These are phyloP conservation scores for Moniliophthora roreri DNA, from an alignment of 1,284 basidiomycete species.

Conservation along the genomic window DNA sequence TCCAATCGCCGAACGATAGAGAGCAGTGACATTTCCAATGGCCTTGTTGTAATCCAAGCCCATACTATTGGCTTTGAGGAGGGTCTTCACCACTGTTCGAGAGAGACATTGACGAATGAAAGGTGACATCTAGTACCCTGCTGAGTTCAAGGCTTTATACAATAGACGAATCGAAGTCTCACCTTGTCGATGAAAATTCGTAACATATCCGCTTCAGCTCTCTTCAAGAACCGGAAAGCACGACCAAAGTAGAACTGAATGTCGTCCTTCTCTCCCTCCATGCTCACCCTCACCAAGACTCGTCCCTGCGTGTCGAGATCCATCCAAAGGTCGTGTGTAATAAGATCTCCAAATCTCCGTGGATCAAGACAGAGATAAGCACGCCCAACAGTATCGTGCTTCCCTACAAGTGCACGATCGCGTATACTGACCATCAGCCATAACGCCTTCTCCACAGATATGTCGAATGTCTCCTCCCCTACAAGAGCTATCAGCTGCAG, in stretches of 20 bases:
- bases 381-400: slow-evolving; percentile 90
- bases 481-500: slow-evolving; percentile 12
- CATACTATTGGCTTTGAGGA: slow-evolving; percentile 64
- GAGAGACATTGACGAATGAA: slow-evolving; percentile 92
- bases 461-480: slow-evolving; percentile 98
- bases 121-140: slow-evolving; percentile 88
- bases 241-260: slow-evolving; percentile 97
- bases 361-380: slow-evolving; percentile 94
- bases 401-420: slow-evolving; percentile 85
- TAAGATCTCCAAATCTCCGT: slow-evolving; percentile 82
- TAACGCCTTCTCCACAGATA: slow-evolving; percentile 84
- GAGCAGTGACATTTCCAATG: slow-evolving; percentile 75
- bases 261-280: slow-evolving; percentile 99
- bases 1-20: slow-evolving; percentile 77
- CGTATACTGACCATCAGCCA: slow-evolving; percentile 98
- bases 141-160: background rate
- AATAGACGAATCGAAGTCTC: slow-evolving; percentile 18
- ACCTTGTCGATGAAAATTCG: slow-evolving; percentile 97
- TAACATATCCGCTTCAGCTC: slow-evolving; percentile 95
- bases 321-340: slow-evolving; percentile 92
- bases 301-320: slow-evolving; percentile 89
- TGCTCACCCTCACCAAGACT: slow-evolving; percentile 87
- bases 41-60: slow-evolving; percentile 85
- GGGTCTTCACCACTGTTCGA: slow-evolving; percentile 70
- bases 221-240: slow-evolving; percentile 92